A percentile compares a stretch with the other conserved stretches of the same genome.
Evolutionary conservation across 2,329 filamentous ascomycete genomes (phyloP).

Genomic region (Scytalidium lignicola): DNA sequence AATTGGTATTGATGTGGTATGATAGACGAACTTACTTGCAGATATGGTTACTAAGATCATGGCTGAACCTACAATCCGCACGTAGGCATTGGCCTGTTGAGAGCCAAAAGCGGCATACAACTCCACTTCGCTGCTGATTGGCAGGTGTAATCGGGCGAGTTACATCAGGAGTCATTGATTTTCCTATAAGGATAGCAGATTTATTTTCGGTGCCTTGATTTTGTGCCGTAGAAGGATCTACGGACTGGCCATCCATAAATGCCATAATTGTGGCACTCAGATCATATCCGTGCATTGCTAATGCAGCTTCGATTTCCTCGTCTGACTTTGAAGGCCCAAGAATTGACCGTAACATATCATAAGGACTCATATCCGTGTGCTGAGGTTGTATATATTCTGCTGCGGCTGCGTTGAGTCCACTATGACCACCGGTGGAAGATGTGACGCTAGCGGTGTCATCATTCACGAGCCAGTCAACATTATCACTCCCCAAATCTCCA

Average conservation of each 20-base stretch:
- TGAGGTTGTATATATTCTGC: conserved; percentile 69
- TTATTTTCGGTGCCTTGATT: conserved; percentile 50
- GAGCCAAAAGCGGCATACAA: conserved; percentile 96
- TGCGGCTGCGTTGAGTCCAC: conserved; percentile 70
- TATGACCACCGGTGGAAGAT: conserved; percentile 60
- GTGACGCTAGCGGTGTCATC: conserved; percentile 80
- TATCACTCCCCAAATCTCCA: conserved; percentile 87
- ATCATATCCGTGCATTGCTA: conserved; percentile 87
- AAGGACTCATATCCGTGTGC: conserved; percentile 89
- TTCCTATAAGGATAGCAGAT: conserved; percentile 73
- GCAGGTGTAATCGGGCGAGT: conserved; percentile 71
- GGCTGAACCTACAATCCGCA: conserved; percentile 94
- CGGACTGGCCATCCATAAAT: conserved; percentile 70
- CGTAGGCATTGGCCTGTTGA: conserved; percentile 93
- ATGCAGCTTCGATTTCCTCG: conserved; percentile 88
- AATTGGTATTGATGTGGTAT: conserved; percentile 1
- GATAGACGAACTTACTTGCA: conserved; percentile 72
- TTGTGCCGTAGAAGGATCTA: conserved; percentile 41
- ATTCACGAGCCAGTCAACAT: conserved; percentile 91
- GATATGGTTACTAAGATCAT: conserved; percentile 90
- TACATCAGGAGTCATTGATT: conserved; percentile 74
- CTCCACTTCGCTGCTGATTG: conserved; percentile 71
- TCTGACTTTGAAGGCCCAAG: conserved; percentile 84
- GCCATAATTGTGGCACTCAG: conserved; percentile 85
- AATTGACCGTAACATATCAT: conserved; percentile 95